Evolutionary conservation across 2,329 filamentous ascomycete species (phyloP).

Genomic region (Acrocalymma vagum): DNA sequence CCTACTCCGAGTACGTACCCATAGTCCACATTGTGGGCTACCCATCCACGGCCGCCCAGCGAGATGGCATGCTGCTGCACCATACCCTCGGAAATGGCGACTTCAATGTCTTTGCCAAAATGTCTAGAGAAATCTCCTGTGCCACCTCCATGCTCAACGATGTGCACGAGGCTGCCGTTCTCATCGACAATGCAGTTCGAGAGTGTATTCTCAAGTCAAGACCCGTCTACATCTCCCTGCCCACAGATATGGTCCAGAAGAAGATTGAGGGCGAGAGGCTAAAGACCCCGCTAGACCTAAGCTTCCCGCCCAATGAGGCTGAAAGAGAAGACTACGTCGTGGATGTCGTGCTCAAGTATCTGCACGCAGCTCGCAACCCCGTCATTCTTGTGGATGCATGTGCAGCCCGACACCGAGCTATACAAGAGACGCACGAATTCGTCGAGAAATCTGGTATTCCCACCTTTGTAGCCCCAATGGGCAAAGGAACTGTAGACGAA

Average conservation of each 20-base stretch:
- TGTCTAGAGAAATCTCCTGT: slow-evolving; percentile 77
- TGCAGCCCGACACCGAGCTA: slow-evolving; percentile 77
- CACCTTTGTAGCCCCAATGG: slow-evolving; percentile 90
- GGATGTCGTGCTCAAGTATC: slow-evolving; percentile 76
- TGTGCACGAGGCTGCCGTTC: slow-evolving; percentile 72
- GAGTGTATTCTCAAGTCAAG: slow-evolving; percentile 78
- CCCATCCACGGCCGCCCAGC: slow-evolving; percentile 51
- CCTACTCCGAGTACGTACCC: slow-evolving; percentile 57
- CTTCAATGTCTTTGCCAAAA: slow-evolving; percentile 83
- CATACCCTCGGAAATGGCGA: slow-evolving; percentile 66
- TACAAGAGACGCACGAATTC: slow-evolving; percentile 76
- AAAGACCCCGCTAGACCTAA: slow-evolving; percentile 73
- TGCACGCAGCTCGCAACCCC: slow-evolving; percentile 76
- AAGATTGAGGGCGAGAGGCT: slow-evolving; percentile 79
- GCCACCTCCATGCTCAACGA: slow-evolving; percentile 75
- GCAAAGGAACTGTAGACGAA: slow-evolving; percentile 85
- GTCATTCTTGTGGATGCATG: slow-evolving; percentile 85
- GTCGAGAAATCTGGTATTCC: slow-evolving; percentile 78
- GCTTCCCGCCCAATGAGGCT: slow-evolving; percentile 69
- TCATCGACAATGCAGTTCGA: slow-evolving; percentile 80
- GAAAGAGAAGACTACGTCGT: slow-evolving; percentile 86
- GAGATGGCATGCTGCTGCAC: slow-evolving; percentile 53
- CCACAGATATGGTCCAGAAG: slow-evolving; percentile 79
- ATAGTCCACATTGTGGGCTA: slow-evolving; percentile 59
- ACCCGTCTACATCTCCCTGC: slow-evolving; percentile 85